Conservation (phyloP, 495 filamentous ascomycete species). For the Aspergillus panamensis region DNA sequence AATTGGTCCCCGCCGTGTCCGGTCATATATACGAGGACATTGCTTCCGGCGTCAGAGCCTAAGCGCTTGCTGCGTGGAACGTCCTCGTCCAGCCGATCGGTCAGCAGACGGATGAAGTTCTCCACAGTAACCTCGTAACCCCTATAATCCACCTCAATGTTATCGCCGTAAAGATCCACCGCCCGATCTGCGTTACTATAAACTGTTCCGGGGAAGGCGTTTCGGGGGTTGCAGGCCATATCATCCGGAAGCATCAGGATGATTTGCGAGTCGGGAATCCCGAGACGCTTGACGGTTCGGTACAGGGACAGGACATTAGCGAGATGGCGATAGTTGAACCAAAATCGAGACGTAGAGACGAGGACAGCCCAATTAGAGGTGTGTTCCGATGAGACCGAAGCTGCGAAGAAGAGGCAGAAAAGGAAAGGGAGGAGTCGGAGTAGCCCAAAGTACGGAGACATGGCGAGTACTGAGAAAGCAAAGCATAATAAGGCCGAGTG, state of each 20-base stretch:
- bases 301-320: constrained; percentile 98
- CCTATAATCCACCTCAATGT: constrained; percentile 97
- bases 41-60: constrained; percentile 88
- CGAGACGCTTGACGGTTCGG: constrained; percentile 95
- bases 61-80: constrained; percentile 91
- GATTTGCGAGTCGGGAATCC: constrained; percentile 97
- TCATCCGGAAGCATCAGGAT: constrained; percentile 99
- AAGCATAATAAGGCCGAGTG: constrained; percentile 8
- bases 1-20: constrained; percentile 99
- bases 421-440: constrained; percentile 40
- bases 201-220: constrained; percentile 94
- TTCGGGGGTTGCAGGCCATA: constrained; percentile 98
- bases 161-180: constrained; percentile 94
- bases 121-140: constrained; percentile 99
- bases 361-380: constrained; percentile 99
- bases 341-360: constrained; percentile 97
- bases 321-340: constrained; percentile 99
- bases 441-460: constrained; percentile 30
- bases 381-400: constrained; percentile 63
- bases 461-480: constrained; percentile 19
- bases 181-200: constrained; percentile 97
- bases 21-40: constrained; percentile 98
- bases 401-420: constrained; percentile 40
- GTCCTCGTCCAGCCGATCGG: constrained; percentile 87
- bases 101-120: constrained; percentile 94